Conservation (phyloP, 208 protist species). For the Trypanosoma boissoni region DNA sequence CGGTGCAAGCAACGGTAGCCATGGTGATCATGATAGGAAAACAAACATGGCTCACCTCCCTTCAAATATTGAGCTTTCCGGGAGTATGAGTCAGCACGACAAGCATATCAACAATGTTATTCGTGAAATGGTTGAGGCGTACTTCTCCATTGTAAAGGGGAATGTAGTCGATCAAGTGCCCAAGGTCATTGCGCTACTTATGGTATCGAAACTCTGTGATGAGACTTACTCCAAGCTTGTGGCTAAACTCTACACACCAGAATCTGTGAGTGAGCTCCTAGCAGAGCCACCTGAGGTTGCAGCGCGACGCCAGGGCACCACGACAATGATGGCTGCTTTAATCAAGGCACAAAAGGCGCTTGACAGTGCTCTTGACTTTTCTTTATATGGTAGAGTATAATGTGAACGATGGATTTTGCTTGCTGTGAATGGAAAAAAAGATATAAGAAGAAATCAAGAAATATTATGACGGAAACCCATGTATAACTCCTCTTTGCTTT, state of each 20-base stretch:
- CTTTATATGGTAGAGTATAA: constrained; percentile 24
- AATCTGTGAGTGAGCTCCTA: constrained; percentile 92
- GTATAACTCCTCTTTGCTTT: too few relatives aligned
- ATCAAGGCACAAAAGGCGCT: constrained; percentile 81
- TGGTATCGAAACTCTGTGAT: constrained; percentile 93
- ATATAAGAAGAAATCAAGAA: too few relatives aligned
- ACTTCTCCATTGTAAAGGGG: constrained; percentile 91
- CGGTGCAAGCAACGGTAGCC: constrained; percentile 30
- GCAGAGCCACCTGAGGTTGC: constrained; percentile 88
- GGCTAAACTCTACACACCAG: constrained; percentile 92
- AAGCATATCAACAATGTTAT: constrained; percentile 81
- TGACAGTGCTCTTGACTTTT: constrained; percentile 80
- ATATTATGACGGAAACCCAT: too few relatives aligned
- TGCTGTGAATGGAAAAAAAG: neutral
- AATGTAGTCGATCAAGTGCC: constrained; percentile 95
- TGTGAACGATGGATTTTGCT: neutral
- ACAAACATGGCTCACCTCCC: constrained; percentile 75
- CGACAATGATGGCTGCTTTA: constrained; percentile 89
- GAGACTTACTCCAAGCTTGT: constrained; percentile 95
- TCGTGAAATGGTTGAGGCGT: constrained; percentile 89
- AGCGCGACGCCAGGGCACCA: constrained; percentile 83
- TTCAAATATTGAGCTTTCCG: constrained; percentile 72
- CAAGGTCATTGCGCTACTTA: constrained; percentile 98
- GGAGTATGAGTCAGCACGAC: constrained; percentile 69
- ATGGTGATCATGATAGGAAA: constrained; percentile 17